A percentile compares a stretch with the other conserved stretches of the same genome.
phyloP scores from a whole-genome alignment of 73 alveolate genomes.

The Paramecium primaurelia region DNA sequence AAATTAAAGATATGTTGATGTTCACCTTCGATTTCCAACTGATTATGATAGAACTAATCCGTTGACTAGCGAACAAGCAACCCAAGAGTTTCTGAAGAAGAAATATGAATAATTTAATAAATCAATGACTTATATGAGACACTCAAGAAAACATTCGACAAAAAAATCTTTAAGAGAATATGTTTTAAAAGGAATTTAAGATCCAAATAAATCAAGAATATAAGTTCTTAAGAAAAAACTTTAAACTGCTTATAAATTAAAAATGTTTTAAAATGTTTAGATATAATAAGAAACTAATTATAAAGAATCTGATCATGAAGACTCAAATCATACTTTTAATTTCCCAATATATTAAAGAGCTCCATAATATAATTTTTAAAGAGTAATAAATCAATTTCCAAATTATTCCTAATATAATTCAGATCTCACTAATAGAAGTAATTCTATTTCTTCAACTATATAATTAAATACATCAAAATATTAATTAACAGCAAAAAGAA shows the following conservation, averaged over 20 bases:
- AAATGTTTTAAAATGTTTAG: neutral
- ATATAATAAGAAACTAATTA: neutral
- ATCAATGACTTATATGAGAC: neutral
- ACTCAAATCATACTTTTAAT: neutral
- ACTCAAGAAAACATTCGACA: neutral
- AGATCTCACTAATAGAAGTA: neutral
- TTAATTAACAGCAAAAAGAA: neutral
- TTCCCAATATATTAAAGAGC: neutral
- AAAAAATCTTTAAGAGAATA: neutral
- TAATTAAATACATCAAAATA: neutral
- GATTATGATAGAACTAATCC: conserved; percentile 41
- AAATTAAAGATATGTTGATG: neutral
- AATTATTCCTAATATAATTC: neutral
- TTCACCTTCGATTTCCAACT: neutral
- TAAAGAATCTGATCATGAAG: neutral
- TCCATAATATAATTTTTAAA: neutral
- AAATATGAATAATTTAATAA: neutral
- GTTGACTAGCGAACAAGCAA: neutral
- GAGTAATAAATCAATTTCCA: neutral
- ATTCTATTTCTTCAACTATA: neutral
- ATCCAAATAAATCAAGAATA: neutral
- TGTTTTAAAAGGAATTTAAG: neutral
- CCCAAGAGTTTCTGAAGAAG: neutral
- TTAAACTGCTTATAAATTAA: neutral
- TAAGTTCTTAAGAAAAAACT: neutral